Evolutionary conservation across 2,329 filamentous ascomycete species (phyloP).

Genomic region (Botrytis hyacinthi): DNA sequence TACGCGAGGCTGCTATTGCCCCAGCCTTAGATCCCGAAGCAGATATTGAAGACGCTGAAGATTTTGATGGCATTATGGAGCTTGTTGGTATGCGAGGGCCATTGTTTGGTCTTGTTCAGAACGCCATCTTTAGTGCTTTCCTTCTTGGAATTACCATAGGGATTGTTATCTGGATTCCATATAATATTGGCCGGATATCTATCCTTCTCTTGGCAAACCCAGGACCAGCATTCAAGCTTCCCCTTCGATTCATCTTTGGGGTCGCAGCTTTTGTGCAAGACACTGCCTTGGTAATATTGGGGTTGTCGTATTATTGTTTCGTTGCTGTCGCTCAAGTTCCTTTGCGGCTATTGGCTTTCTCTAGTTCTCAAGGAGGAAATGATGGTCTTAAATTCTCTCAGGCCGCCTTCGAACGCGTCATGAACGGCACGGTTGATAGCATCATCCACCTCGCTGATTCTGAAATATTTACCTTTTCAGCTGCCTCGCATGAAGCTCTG

Average conservation of each 20-base stretch:
- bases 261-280: slow-evolving; percentile 80
- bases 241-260: slow-evolving; percentile 69
- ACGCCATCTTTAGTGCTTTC: slow-evolving; percentile 89
- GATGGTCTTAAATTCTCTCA: slow-evolving; percentile 31
- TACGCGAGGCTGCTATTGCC: slow-evolving; percentile 61
- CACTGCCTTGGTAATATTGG: slow-evolving; percentile 62
- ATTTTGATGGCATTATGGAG: slow-evolving; percentile 94
- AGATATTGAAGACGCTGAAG: slow-evolving; percentile 82
- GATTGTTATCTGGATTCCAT: slow-evolving; percentile 83
- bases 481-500: slow-evolving; percentile 70
- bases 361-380: slow-evolving; percentile 15
- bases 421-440: slow-evolving; percentile 50
- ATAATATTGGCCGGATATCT: slow-evolving; percentile 83
- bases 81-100: slow-evolving; percentile 95
- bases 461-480: slow-evolving; percentile 74
- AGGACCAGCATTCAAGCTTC: slow-evolving; percentile 63
- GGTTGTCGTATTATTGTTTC: slow-evolving; percentile 47
- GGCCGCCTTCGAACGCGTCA: slow-evolving; percentile 41
- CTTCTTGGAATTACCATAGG: slow-evolving; percentile 85
- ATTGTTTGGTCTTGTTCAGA: slow-evolving; percentile 84
- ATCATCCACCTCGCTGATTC: slow-evolving; percentile 47
- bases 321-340: slow-evolving; percentile 28
- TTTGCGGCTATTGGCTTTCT: slow-evolving; percentile 22
- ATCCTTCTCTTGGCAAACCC: slow-evolving; percentile 80
- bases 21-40: slow-evolving; percentile 72